Base-by-base conservation (phyloP, 2,329 filamentous ascomycete genomes). In the Claviceps pazoutovae region DNA sequence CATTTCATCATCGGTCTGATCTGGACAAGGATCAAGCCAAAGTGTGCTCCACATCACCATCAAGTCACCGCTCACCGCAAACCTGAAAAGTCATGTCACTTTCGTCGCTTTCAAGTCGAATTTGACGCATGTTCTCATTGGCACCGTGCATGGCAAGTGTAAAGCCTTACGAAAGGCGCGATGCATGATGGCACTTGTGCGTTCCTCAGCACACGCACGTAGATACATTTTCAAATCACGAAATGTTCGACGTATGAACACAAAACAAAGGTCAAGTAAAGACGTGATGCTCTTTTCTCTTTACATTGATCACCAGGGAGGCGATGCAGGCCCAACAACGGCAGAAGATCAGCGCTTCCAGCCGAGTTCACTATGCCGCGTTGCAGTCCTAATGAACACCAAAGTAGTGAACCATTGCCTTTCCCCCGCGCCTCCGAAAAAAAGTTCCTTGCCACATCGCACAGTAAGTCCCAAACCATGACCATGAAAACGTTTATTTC, bases 401-500 rank as follows among this genome's bases (percentile, higher is more conserved):
- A 67, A 70, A 74, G 70, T 70, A 73, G 73, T 74, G 71, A 72
- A 71, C 68, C 68, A 67, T 60, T 59, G 59, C 56, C 58, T 49
- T 54, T 53, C 44, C 34, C 45, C 45, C 23, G n/a, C 23, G n/a
- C 45, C 45, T 37, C 17, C 23, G 16, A 36, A 23, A 46, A 46
- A 36, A 34, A 34, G 16, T 63, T 62, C 63, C 62, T 64, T 64
- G 63, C 62, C 58, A 55, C 63, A 60, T 58, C 61, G 60, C 64
- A 61, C 59, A 66, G 59, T 63, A 62, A 65, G 60, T 58, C 26
- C 61, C 61, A 60, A 60, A 56, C 56, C 59, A 54, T 56, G 58
- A 58, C 56, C 59, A 51, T 53, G 59, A 60, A 58, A 51, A 51
- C 74, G 60, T 78, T 81, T 86, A 82, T 76, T 82, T 82, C 78